These are phyloP conservation scores for Aspergillus quadrilineatus DNA, from an alignment of 2,329 filamentous ascomycete species.

Conservation along the genomic window DNA sequence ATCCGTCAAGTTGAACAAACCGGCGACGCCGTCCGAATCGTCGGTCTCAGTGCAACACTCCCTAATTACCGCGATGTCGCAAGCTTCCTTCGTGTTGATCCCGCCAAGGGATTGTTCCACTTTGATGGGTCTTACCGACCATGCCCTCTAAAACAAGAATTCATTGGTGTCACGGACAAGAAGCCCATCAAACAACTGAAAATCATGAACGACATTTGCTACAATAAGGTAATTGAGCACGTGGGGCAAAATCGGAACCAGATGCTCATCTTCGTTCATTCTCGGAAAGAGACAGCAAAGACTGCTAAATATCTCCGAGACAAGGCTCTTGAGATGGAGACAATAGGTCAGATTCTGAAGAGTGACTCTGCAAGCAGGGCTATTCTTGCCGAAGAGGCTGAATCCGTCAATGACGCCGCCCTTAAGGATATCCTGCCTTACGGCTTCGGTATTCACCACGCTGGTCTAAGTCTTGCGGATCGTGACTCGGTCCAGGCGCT, in stretches of 20 bases:
- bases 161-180: constrained; percentile 94
- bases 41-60: constrained; percentile 90
- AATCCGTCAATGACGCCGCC: constrained; percentile 77
- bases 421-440: constrained; percentile 94
- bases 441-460: constrained; percentile 97
- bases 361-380: constrained; percentile 90
- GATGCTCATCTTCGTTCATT: constrained; percentile 99
- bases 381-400: constrained; percentile 80
- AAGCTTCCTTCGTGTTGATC: constrained; percentile 88
- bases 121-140: constrained; percentile 94
- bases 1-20: constrained; percentile 93
- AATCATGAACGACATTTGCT: constrained; percentile 99
- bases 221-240: constrained; percentile 95
- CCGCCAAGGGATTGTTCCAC: constrained; percentile 83
- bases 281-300: constrained; percentile 95
- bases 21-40: constrained; percentile 84
- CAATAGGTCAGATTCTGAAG: constrained; percentile 90
- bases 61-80: constrained; percentile 97
- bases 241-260: constrained; percentile 91
- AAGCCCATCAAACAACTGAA: constrained; percentile 99
- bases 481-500: constrained; percentile 92
- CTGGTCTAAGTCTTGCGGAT: constrained; percentile 94
- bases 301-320: constrained; percentile 95
- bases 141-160: constrained; percentile 93
- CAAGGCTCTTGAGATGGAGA: constrained; percentile 95